phyloP scores from a whole-genome alignment of 129 eudicot genomes.

The sunflower (Helianthus annuus) region HanXRQr2.0-SUNRISE NC_035433.2:3538837-3539336 shows the following conservation, averaged over 20 bases:
- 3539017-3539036: conserved; percentile 26
- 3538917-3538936: too few relatives aligned
- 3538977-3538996: not conserved
- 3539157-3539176: conserved; percentile 30
- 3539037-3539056: conserved; percentile 27
- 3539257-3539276: conserved; percentile 24
- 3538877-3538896: not conserved
- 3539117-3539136: conserved; percentile 55
- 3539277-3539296: conserved; percentile 16
- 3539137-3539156: conserved; percentile 42
- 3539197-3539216: conserved; percentile 43
- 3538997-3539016: conserved; percentile 25
- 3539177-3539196: conserved; percentile 21
- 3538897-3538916: too few relatives aligned
- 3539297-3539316: conserved; percentile 30
- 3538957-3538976: conserved; percentile 2
- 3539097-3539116: conserved; percentile 44
- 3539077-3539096: conserved; percentile 37
- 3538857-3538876: not conserved
- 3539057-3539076: conserved; percentile 34
- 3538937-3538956: not conserved
- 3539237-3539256: conserved; percentile 22
- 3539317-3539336: conserved; percentile 35
- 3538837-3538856: conserved; percentile 3
- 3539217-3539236: conserved; percentile 43